Evolutionary conservation across 805 yeast species (phyloP), one percentile per base, ranked within the genome.

Genomic region (Kazachstania psychrophila): DNA sequence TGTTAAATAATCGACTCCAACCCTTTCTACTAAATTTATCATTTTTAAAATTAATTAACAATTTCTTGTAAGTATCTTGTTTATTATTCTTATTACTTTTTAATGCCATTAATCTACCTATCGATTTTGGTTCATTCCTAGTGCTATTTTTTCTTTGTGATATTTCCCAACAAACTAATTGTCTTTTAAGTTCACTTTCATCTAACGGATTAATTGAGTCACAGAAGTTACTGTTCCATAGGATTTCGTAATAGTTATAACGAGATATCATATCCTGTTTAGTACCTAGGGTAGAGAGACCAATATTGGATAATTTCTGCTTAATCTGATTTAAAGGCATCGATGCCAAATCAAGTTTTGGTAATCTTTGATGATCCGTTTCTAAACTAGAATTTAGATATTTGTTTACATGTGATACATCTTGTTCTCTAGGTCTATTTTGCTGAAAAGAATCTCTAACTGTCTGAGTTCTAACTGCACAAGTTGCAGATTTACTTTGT

Each of bases 151-250:
- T 20, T 25, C 40, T 48, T 18, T 49, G 54, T 5, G 63, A 47
- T 7, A 54, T 55, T 49, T 86, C 95, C 94, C 94, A 82, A 48
- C 75, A 74, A 16, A 60, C 54, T 26, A 88, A 64, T 35, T 70
- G 70, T 36, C 69, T 73, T 33, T 73, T 64, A 33, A 88, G 56
- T 5, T 72, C 70, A 26, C 64, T 60, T 16, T 75, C 77, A 18
- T 73, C 58, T 4, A 72, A 72, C 0, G 95, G 95, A 22, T 65
- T 67, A 24, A 71, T 62, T 5, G 87, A 71, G 51, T 86, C 95
- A 29, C 77, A 45, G 32, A 54, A 69, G 50, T 86, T 86, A 10
- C 95, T 78, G 52, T 88, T 88, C 76, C 79, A 81, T 9, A 86
- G 52, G 23, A 77, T 73, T 38, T 80, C 75, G 62, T 77, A 88